Evolutionary conservation across 805 yeast species (phyloP).

Genomic region (Metschnikowia matae): DNA sequence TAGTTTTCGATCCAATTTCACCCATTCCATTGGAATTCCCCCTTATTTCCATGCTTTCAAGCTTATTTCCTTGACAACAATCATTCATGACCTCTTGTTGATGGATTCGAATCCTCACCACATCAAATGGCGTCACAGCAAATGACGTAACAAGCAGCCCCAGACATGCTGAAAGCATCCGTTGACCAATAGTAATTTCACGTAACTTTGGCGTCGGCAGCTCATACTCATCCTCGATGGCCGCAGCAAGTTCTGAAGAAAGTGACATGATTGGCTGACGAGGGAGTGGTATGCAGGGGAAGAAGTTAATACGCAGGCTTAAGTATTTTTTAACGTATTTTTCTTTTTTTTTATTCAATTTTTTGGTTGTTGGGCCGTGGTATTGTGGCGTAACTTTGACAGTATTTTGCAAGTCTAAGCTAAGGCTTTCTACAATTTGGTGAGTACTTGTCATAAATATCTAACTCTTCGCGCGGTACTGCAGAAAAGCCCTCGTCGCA

Average conservation of each 20-base stretch:
- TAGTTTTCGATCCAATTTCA: background rate
- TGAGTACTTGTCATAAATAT: no score
- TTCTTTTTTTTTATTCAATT: no score
- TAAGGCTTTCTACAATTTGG: no score
- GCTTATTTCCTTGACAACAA: background rate
- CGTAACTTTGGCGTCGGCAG: slow-evolving; percentile 5
- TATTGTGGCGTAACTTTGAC: no score
- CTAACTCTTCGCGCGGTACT: no score
- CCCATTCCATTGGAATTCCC: background rate
- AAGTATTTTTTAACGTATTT: no score
- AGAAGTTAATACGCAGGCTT: no score
- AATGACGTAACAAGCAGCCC: slow-evolving; percentile 72
- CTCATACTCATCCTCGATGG: slow-evolving; percentile 30
- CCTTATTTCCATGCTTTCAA: background rate
- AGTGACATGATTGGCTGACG: slow-evolving; percentile 26
- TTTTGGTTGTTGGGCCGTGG: no score
- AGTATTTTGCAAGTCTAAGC: no score
- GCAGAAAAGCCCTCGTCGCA: no score
- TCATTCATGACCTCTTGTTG: slow-evolving; percentile 60
- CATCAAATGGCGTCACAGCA: slow-evolving; percentile 79
- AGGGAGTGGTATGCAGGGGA: background rate
- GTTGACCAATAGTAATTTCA: slow-evolving; percentile 48
- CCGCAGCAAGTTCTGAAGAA: slow-evolving; percentile 39
- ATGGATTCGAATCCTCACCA: slow-evolving; percentile 69
- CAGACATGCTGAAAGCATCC: slow-evolving; percentile 75